phyloP scores from a whole-genome alignment of 495 filamentous ascomycete genomes.

The Opeltia flavorubescens region DNA sequence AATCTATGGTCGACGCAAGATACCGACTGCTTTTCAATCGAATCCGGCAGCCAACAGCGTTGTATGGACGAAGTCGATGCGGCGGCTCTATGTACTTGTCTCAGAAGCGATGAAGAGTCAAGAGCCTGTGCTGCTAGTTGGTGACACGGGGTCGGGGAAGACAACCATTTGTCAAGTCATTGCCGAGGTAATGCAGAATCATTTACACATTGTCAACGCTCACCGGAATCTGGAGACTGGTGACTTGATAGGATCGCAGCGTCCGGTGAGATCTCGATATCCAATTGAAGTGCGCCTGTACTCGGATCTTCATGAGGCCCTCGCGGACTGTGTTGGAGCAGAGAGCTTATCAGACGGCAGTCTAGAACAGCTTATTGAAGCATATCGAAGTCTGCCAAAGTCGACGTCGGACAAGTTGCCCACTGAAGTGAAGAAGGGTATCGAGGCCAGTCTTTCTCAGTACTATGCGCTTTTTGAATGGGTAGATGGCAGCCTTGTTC shows the following conservation, averaged over 20 bases:
- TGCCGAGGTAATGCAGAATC: slow-evolving; percentile 58
- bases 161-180: slow-evolving; percentile 91
- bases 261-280: slow-evolving; percentile 74
- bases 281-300: slow-evolving; percentile 50
- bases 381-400: slow-evolving; percentile 30
- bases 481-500: slow-evolving; percentile 88
- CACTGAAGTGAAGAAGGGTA: slow-evolving; percentile 34
- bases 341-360: slow-evolving; percentile 9
- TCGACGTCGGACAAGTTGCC: slow-evolving; percentile 28
- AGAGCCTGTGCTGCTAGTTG: slow-evolving; percentile 86
- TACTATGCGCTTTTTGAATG: slow-evolving; percentile 72
- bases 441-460: slow-evolving; percentile 39
- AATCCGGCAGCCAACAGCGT: slow-evolving; percentile 32
- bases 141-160: slow-evolving; percentile 95
- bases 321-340: slow-evolving; percentile 13
- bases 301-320: slow-evolving; percentile 41
- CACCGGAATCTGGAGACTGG: slow-evolving; percentile 96
- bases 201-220: slow-evolving; percentile 82
- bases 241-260: slow-evolving; percentile 89
- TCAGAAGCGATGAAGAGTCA: slow-evolving; percentile 74
- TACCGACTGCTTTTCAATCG: slow-evolving; percentile 27
- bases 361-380: slow-evolving; percentile 29
- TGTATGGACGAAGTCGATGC: slow-evolving; percentile 93
- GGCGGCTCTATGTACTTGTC: slow-evolving; percentile 73
- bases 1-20: slow-evolving; percentile 48